These are phyloP conservation scores for Boletus sp. DNA, from an alignment of 768 basidiomycete genomes.

Conservation along the genomic window DNA sequence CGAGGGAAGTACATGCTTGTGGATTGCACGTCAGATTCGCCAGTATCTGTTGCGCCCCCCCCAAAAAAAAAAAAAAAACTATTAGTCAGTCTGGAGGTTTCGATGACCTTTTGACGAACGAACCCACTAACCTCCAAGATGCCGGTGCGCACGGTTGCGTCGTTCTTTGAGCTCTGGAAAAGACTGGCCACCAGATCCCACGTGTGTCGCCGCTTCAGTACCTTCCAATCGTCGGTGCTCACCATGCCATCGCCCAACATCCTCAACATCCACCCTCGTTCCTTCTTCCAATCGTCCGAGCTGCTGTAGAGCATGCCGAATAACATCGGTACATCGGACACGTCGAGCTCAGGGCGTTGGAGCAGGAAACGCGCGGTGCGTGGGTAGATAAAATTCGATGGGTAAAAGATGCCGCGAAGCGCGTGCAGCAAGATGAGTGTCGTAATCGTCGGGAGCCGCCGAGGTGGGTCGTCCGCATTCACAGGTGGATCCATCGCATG, in stretches of 20 bases:
- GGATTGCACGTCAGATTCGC: constrained; percentile 69
- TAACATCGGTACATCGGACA: constrained; percentile 83
- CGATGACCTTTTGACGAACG: not conserved
- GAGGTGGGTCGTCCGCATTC: constrained; percentile 49
- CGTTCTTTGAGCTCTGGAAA: constrained; percentile 63
- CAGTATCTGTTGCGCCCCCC: constrained; percentile 48
- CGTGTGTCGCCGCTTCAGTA: constrained; percentile 76
- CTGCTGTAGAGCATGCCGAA: constrained; percentile 84
- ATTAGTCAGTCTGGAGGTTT: not conserved
- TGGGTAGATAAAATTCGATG: constrained; percentile 86
- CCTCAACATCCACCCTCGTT: constrained; percentile 84
- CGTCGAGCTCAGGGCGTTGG: constrained; percentile 81
- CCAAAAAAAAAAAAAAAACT: not conserved
- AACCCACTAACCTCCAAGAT: constrained; percentile 62
- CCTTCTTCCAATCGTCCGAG: constrained; percentile 77
- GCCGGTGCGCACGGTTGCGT: constrained; percentile 48
- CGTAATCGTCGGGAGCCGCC: constrained; percentile 70
- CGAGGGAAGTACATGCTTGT: constrained; percentile 66
- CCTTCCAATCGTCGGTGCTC: constrained; percentile 73
- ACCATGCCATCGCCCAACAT: constrained; percentile 81
- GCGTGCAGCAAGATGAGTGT: no score
- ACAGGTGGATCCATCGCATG: constrained; percentile 10
- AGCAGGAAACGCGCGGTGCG: constrained; percentile 83
- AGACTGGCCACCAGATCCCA: constrained; percentile 86
- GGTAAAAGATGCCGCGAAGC: constrained; percentile 78